Base-by-base conservation (phyloP, 2,329 filamentous ascomycete species). In the Neofusicoccum umdonicola region DNA sequence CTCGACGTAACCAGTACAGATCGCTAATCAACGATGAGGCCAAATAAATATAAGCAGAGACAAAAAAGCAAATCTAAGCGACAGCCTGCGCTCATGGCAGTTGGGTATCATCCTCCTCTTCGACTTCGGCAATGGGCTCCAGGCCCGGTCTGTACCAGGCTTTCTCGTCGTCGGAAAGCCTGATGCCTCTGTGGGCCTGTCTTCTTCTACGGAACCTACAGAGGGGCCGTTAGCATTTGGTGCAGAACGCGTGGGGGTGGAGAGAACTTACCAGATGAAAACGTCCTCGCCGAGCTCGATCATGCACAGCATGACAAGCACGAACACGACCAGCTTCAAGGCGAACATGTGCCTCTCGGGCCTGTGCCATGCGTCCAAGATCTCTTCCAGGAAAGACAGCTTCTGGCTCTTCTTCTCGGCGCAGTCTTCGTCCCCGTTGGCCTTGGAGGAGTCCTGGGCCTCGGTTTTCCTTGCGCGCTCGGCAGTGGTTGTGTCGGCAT, bases 81-180 rank as follows among this genome's bases (percentile, higher is more conserved):
- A 63, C 27, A 56, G 48, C 61, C 61, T 63, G 61, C 50, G 15
- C 61, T 63, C 27, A 63, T 45, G 48, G 61, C 61, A 63, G 61
- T 56, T 50, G 61, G 61, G 61, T 63, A 63, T 63, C 50, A 63
- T 63, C 61, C 19, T 63, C 61, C 48, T 63, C 61, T 60, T 60
- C 56, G 15, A 42, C 45, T 42, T 63, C 61, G 17, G 51, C 41
- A 19, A 63, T 63, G 41, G 61, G 27, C 50, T 45, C 61, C 41
- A 63, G 61, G 39, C n/a, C 61, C 50, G 61, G 48, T 15, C n/a
- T 63, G 50, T 47, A 56, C 61, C 31, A 56, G 6, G 61, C 50
- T 22, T 63, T 63, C 19, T 63, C 61, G 27, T 45, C 61, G 41
- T 41, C 44, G 27, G 56, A 60, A 60, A 37, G 42, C 42, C 50